Evolutionary conservation across 1,284 basidiomycete genomes (phyloP).

Genomic region (Paramarasmius palmivorus): DNA sequence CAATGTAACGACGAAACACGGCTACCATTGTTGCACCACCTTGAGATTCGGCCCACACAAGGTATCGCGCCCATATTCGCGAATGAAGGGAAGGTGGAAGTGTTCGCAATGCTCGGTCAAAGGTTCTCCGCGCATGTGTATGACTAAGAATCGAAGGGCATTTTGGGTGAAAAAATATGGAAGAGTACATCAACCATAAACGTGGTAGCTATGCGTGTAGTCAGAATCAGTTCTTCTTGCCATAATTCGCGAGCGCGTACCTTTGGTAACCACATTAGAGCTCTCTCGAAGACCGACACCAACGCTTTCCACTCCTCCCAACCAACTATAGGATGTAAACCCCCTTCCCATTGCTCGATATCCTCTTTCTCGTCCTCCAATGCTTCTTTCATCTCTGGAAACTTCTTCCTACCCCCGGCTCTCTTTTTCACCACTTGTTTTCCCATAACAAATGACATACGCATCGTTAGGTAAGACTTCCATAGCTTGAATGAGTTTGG

Average conservation of each 20-base stretch:
- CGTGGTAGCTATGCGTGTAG: conserved; percentile 76
- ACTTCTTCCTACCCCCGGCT: conserved; percentile 84
- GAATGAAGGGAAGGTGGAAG: conserved; percentile 93
- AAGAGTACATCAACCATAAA: conserved; percentile 92
- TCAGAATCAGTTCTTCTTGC: conserved; percentile 6
- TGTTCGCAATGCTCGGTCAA: conserved; percentile 92
- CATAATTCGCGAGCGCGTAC: conserved; percentile 45
- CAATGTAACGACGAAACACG: conserved; percentile 90
- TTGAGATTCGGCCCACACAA: conserved; percentile 89
- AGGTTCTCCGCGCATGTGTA: conserved; percentile 92
- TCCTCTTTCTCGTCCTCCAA: conserved; percentile 83
- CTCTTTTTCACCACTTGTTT: conserved; percentile 70
- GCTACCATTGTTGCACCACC: conserved; percentile 86
- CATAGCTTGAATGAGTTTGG: conserved; percentile 92
- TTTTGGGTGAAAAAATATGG: conserved; percentile 86
- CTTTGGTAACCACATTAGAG: conserved; percentile 91
- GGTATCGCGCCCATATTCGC: conserved; percentile 92
- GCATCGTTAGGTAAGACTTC: conserved; percentile 87
- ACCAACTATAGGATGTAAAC: conserved; percentile 85
- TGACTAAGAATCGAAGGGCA: conserved; percentile 86
- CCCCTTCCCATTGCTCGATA: conserved; percentile 79
- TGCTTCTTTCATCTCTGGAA: conserved; percentile 86
- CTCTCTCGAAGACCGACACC: conserved; percentile 88
- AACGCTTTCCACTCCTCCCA: conserved; percentile 95
- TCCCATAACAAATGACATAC: conserved; percentile 88